Conservation (phyloP, 306 rosid genomes). For the Delonix regia region DNA sequence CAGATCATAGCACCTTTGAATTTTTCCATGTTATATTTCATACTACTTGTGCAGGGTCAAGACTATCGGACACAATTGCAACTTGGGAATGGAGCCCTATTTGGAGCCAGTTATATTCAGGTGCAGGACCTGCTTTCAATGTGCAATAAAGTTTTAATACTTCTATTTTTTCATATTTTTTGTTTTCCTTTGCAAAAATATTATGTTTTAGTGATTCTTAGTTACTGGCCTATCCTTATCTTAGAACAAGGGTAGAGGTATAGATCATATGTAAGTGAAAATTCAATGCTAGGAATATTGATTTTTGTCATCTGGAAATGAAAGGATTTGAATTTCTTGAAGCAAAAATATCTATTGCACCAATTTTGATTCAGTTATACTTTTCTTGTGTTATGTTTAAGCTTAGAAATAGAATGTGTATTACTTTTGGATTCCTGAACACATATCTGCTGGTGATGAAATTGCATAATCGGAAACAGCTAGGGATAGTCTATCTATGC, state of each 20-base stretch:
- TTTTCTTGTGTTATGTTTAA: not conserved
- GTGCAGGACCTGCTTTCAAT: slow-evolving; percentile 41
- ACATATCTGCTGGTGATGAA: not conserved
- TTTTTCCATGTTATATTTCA: slow-evolving; percentile 8
- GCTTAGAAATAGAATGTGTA: not conserved
- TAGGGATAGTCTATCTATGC: not conserved
- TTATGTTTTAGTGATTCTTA: not conserved
- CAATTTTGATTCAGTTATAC: not conserved
- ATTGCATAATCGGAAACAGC: not conserved
- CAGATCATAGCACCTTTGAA: not conserved
- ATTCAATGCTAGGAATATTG: not conserved
- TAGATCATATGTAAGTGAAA: not conserved
- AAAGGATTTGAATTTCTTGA: not conserved
- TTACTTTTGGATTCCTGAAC: not conserved
- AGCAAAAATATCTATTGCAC: not conserved
- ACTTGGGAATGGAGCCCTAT: slow-evolving; percentile 87
- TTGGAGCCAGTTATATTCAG: slow-evolving; percentile 97
- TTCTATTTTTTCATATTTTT: too few species aligned
- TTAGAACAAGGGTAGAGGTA: not conserved
- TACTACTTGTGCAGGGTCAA: slow-evolving; percentile 62
- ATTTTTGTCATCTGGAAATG: not conserved
- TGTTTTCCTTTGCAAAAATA: not conserved
- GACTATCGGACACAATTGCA: slow-evolving; percentile 92
- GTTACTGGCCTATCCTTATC: not conserved
- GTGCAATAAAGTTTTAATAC: slow-evolving; percentile 27